A percentile compares a stretch with the other conserved stretches of the same genome.
These are phyloP conservation scores for Alternaria postmessia DNA, from an alignment of 2,329 filamentous ascomycete species.

Conservation along the genomic window DNA sequence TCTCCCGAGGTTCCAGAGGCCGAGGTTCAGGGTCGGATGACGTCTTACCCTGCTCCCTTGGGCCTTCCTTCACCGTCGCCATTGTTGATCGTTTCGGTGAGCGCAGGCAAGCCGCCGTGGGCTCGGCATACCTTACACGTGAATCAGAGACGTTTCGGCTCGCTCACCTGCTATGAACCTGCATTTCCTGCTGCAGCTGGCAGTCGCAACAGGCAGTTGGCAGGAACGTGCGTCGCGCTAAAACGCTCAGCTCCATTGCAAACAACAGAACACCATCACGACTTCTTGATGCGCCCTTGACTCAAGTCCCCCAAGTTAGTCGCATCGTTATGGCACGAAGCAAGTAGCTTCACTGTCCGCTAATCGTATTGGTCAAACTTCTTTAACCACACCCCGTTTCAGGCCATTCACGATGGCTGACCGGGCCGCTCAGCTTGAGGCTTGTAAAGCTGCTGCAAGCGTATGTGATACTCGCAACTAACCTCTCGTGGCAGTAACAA, in stretches of 20 bases:
- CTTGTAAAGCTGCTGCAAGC: slow-evolving; percentile 43
- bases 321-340: slow-evolving; percentile 10
- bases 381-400: background rate
- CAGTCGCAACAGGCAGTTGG: slow-evolving; percentile 13
- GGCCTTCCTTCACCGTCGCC: slow-evolving; percentile 3
- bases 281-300: background rate
- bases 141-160: background rate
- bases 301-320: background rate
- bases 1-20: slow-evolving; percentile 46
- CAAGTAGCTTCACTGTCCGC: slow-evolving; percentile 7
- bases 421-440: slow-evolving; percentile 32
- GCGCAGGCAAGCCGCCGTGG: background rate
- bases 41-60: slow-evolving; percentile 8
- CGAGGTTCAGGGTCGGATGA: slow-evolving; percentile 40
- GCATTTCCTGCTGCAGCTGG: background rate
- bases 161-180: background rate
- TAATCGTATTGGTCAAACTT: background rate
- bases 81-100: background rate
- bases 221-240: slow-evolving; percentile 32
- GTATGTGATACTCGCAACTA: slow-evolving; percentile 41
- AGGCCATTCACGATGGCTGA: slow-evolving; percentile 38
- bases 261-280: slow-evolving; percentile 12
- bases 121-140: background rate
- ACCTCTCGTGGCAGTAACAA: slow-evolving; percentile 1
- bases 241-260: slow-evolving; percentile 27